Evolutionary conservation across 2,329 filamentous ascomycete genomes (phyloP).

Genomic region (Penicillium sp.): DNA sequence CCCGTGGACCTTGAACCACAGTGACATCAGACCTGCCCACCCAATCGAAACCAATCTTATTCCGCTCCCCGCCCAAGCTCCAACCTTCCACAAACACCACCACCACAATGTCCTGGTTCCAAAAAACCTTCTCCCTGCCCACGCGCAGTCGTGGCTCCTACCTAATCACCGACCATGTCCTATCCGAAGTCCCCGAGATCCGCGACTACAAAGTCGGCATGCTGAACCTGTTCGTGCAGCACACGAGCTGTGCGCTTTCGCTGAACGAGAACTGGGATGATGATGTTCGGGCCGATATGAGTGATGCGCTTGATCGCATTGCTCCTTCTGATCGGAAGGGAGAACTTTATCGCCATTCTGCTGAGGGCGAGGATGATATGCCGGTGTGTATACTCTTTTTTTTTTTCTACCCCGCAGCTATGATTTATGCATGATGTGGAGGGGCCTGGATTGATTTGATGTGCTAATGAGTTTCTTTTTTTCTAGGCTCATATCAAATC

Average conservation of each 20-base stretch:
- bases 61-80: conserved; percentile 32
- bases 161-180: conserved; percentile 78
- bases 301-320: conserved; percentile 85
- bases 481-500: conserved; percentile 85
- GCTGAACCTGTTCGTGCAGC: conserved; percentile 88
- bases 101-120: conserved; percentile 66
- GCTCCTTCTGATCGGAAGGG: conserved; percentile 78
- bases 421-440: too few species aligned
- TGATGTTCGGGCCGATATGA: conserved; percentile 92
- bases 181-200: conserved; percentile 73
- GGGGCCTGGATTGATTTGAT: not conserved
- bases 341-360: conserved; percentile 78
- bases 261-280: conserved; percentile 89
- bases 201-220: conserved; percentile 79
- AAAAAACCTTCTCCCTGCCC: conserved; percentile 81
- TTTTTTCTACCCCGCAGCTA: not conserved
- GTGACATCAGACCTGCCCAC: conserved; percentile 36
- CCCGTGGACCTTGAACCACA: not conserved
- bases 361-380: conserved; percentile 91
- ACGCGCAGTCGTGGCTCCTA: conserved; percentile 78
- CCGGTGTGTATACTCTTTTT: conserved; percentile 54
- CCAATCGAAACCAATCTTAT: conserved; percentile 53
- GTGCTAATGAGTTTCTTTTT: not conserved
- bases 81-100: conserved; percentile 16
- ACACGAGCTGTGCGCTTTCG: conserved; percentile 86